phyloP scores from a whole-genome alignment of 257 asterid genomes.

The Catharanthus roseus region DNA sequence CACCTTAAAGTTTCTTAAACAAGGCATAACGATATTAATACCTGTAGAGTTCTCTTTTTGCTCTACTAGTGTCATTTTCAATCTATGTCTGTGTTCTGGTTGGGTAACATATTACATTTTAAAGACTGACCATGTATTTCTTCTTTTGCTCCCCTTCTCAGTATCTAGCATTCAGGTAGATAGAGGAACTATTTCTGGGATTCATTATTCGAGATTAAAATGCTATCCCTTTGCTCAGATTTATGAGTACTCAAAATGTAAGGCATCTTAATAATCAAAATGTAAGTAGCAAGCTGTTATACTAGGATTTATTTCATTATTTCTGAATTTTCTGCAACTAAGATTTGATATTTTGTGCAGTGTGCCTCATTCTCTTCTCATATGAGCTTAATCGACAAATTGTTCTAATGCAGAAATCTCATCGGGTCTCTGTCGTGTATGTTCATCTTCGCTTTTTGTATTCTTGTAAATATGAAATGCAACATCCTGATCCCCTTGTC shows the following conservation, averaged over 20 bases:
- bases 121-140: not conserved
- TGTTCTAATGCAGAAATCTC: constrained; percentile 43
- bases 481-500: no score
- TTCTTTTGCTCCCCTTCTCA: constrained; percentile 14
- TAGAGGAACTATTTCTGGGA: constrained; percentile 56
- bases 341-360: constrained; percentile 36
- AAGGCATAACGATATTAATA: not conserved
- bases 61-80: not conserved
- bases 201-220: constrained; percentile 32
- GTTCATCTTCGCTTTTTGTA: constrained; percentile 6
- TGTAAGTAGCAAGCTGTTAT: constrained; percentile 34
- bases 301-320: constrained; percentile 8
- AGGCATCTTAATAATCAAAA: constrained; percentile 45
- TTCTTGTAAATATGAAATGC: no score
- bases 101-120: not conserved
- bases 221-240: constrained; percentile 59
- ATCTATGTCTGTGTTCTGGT: not conserved
- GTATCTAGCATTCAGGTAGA: constrained; percentile 46
- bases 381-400: constrained; percentile 81
- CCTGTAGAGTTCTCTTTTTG: not conserved
- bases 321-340: constrained; percentile 19
- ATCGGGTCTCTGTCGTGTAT: constrained; percentile 60
- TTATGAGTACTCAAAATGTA: constrained; percentile 87
- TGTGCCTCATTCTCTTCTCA: constrained; percentile 67
- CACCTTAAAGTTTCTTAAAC: not conserved